Conservation (phyloP, 257 asterid species). For the Solanum habrochaites region DNA sequence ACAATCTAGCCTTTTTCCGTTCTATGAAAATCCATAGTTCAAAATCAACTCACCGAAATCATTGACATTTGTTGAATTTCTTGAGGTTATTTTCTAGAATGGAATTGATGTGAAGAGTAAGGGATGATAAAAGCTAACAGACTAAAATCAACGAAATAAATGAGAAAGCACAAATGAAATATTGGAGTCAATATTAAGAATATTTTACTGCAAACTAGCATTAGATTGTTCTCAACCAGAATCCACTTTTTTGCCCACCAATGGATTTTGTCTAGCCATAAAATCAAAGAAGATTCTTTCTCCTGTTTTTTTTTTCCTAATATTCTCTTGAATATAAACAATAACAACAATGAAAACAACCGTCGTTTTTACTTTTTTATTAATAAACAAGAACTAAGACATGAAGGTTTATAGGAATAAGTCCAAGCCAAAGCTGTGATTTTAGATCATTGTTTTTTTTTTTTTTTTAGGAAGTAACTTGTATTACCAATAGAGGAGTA, state of each 20-base stretch:
- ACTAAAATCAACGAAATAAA: background rate
- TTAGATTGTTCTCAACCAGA: background rate
- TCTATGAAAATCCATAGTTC: background rate
- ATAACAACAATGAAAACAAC: background rate
- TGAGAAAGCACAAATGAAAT: background rate
- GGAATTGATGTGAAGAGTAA: background rate
- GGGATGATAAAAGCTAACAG: background rate
- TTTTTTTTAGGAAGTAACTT: background rate
- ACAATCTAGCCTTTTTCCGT: background rate
- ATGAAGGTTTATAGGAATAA: background rate
- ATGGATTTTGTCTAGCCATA: background rate
- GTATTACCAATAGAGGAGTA: background rate
- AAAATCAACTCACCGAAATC: background rate
- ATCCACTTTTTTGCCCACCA: background rate
- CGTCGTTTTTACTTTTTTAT: background rate
- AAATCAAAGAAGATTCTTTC: background rate
- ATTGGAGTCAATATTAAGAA: background rate
- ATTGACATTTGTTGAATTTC: background rate
- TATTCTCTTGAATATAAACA: background rate
- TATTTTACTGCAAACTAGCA: background rate
- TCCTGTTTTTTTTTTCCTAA: background rate
- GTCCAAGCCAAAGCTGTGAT: background rate
- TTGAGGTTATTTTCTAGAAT: background rate
- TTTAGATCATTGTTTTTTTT: background rate
- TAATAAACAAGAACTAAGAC: background rate